Percentiles rank a stretch among this genome's conserved stretches.
phyloP scores from a whole-genome alignment of 805 yeast species.

The Candida nitratophila region DNA sequence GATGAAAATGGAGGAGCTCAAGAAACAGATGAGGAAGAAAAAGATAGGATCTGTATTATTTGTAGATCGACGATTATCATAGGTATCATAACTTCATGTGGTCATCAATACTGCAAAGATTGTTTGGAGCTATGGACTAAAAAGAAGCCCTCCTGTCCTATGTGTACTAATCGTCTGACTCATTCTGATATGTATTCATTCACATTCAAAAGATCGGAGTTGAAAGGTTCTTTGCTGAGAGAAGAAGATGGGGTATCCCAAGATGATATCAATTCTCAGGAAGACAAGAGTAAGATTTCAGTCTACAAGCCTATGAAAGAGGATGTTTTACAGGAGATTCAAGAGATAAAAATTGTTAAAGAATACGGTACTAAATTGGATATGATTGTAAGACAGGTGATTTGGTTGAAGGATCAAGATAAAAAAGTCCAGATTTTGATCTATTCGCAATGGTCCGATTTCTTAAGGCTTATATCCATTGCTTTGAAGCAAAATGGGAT shows the following conservation, averaged over 20 bases:
- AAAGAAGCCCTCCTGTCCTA: constrained; percentile 59
- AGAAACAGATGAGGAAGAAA: constrained; percentile 18
- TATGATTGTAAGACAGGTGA: constrained; percentile 64
- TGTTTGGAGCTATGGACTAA: constrained; percentile 71
- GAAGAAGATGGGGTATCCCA: constrained; percentile 7
- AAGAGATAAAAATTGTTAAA: constrained; percentile 32
- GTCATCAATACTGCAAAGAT: constrained; percentile 82
- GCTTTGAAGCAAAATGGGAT: constrained; percentile 60
- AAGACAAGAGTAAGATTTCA: constrained; percentile 21
- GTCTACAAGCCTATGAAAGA: constrained; percentile 37
- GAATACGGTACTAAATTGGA: constrained; percentile 85
- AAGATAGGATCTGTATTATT: constrained; percentile 59
- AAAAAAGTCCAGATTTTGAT: constrained; percentile 71
- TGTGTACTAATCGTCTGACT: constrained; percentile 57
- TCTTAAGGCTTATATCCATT: constrained; percentile 56
- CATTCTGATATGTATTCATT: constrained; percentile 58
- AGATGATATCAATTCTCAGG: constrained; percentile 1
- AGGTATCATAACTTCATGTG: constrained; percentile 85
- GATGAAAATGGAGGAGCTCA: constrained; percentile 22
- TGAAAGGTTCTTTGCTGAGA: constrained; percentile 39
- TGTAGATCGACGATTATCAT: constrained; percentile 64
- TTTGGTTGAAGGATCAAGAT: constrained; percentile 53
- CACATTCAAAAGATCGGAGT: constrained; percentile 47
- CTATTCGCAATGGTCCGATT: constrained; percentile 84
- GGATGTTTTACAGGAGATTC: constrained; percentile 36